phyloP scores from a whole-genome alignment of 2,329 filamentous ascomycete species.

The Pseudocercospora eumusae region DNA sequence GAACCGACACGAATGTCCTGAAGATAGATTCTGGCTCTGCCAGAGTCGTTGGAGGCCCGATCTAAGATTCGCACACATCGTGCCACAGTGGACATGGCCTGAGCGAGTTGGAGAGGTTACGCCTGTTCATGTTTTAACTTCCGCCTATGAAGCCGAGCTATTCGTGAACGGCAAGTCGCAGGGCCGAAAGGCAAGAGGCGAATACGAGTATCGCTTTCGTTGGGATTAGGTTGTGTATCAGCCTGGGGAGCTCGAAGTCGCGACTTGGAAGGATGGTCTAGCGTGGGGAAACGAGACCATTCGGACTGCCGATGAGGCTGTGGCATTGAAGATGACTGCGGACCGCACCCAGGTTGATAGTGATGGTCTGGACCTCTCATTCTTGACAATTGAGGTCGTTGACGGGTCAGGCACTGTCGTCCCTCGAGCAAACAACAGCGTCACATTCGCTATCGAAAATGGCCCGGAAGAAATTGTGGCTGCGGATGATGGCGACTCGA shows the following conservation, averaged over 20 bases:
- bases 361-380: conserved; percentile 52
- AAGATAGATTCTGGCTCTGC: conserved; percentile 53
- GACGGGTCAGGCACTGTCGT: conserved; percentile 50
- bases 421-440: conserved; percentile 45
- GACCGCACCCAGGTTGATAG: conserved; percentile 46
- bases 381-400: conserved; percentile 49
- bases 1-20: background rate
- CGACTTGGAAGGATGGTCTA: conserved; percentile 52
- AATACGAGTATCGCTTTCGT: conserved; percentile 52
- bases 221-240: conserved; percentile 56
- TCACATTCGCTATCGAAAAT: conserved; percentile 48
- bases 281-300: conserved; percentile 51
- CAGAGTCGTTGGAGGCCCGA: conserved; percentile 57
- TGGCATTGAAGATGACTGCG: conserved; percentile 44
- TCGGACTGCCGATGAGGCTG: conserved; percentile 47
- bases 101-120: conserved; percentile 51
- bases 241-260: conserved; percentile 52
- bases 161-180: conserved; percentile 55
- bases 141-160: conserved; percentile 57
- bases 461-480: conserved; percentile 50
- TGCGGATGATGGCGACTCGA: conserved; percentile 56
- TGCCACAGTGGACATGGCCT: conserved; percentile 61
- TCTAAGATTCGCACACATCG: conserved; percentile 53
- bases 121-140: conserved; percentile 57
- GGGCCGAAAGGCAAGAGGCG: conserved; percentile 44